Percentiles rank a stretch among this genome's conserved stretches.
Conservation (phyloP, 495 filamentous ascomycete genomes). For the Terfezia claveryi region DNA sequence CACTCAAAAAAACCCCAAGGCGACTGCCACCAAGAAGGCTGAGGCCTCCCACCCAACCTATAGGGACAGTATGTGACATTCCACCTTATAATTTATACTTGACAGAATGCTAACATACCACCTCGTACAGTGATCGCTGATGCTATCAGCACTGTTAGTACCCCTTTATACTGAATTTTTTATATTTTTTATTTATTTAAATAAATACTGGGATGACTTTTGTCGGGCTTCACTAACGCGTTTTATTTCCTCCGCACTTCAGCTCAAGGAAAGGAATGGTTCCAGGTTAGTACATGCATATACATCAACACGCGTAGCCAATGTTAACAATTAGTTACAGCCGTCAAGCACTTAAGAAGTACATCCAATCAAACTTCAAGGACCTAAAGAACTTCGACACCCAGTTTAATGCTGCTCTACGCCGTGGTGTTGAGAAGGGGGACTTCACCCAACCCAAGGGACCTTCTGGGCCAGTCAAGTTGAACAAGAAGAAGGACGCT, state of each 20-base stretch:
- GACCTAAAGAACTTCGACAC: slow-evolving; percentile 56
- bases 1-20: slow-evolving; percentile 6
- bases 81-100: slow-evolving; percentile 23
- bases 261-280: slow-evolving; percentile 47
- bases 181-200: too few relatives aligned
- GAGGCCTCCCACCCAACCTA: slow-evolving; percentile 34
- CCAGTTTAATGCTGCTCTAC: slow-evolving; percentile 84
- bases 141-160: slow-evolving; percentile 44
- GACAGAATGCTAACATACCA: slow-evolving; percentile 31
- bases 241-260: neutral
- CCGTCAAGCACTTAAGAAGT: slow-evolving; percentile 94
- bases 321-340: slow-evolving; percentile 25
- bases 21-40: slow-evolving; percentile 29
- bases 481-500: slow-evolving; percentile 35
- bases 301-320: slow-evolving; percentile 1
- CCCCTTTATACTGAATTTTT: slow-evolving; percentile 1
- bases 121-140: slow-evolving; percentile 41
- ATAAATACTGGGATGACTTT: too few relatives aligned
- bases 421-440: slow-evolving; percentile 69
- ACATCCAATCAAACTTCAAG: slow-evolving; percentile 88
- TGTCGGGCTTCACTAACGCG: neutral
- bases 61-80: slow-evolving; percentile 24
- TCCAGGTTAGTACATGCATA: slow-evolving; percentile 31
- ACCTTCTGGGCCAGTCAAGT: slow-evolving; percentile 85
- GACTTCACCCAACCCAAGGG: slow-evolving; percentile 89